Conservation (phyloP, 108 stramenopile species). For the Cyclotella choctawhatcheeana region DNA sequence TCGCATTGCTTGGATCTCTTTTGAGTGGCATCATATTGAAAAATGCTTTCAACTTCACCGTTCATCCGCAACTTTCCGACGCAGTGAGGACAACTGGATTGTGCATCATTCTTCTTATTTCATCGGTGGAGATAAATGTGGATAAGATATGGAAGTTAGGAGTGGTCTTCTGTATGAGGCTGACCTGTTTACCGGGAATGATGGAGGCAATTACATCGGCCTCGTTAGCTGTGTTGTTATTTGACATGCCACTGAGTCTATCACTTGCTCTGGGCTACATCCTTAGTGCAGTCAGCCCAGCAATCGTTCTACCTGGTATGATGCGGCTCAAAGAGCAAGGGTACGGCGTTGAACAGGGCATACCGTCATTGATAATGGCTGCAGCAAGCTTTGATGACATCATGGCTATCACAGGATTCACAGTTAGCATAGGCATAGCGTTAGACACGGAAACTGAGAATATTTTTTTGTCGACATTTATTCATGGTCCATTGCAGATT, state of each 20-base stretch:
- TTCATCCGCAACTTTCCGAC: not conserved
- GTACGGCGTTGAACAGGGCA: slow-evolving; percentile 50
- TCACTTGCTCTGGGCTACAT: slow-evolving; percentile 40
- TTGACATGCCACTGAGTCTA: slow-evolving; percentile 24
- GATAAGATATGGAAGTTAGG: slow-evolving; percentile 17
- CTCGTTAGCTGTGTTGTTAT: slow-evolving; percentile 4
- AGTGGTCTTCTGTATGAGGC: slow-evolving; percentile 24
- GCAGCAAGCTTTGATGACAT: slow-evolving; percentile 61
- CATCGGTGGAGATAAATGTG: slow-evolving; percentile 47
- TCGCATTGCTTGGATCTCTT: slow-evolving; percentile 36
- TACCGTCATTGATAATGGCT: slow-evolving; percentile 58
- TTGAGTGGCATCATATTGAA: slow-evolving; percentile 8
- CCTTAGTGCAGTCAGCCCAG: slow-evolving; percentile 54
- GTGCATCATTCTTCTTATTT: slow-evolving; percentile 38
- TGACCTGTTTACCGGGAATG: slow-evolving; percentile 40
- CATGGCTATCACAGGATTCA: slow-evolving; percentile 50
- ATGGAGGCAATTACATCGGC: slow-evolving; percentile 28
- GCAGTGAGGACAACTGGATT: slow-evolving; percentile 26
- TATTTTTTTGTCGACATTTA: slow-evolving; percentile 9
- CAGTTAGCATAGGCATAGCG: slow-evolving; percentile 44
- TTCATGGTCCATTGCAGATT: slow-evolving; percentile 40
- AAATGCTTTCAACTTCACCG: not conserved
- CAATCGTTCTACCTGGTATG: slow-evolving; percentile 52
- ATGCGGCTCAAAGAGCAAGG: slow-evolving; percentile 33
- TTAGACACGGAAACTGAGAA: slow-evolving; percentile 11